Conservation (phyloP, 768 basidiomycete species). For the Lyophyllum shimeji region DNA sequence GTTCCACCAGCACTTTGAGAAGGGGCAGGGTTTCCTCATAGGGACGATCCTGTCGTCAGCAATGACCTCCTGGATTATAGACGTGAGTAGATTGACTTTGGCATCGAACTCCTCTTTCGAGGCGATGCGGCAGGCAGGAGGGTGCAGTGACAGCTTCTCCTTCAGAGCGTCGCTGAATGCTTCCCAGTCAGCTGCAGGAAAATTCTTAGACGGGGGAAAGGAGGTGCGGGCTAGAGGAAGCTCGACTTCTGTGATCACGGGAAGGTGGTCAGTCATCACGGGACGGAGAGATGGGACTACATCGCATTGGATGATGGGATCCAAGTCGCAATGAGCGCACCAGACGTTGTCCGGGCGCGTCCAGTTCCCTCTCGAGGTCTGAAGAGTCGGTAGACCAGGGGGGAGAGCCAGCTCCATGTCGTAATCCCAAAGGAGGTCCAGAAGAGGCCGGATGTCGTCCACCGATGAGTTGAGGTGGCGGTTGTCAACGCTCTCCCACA, state of each 20-base stretch:
- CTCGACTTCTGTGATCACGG: not conserved
- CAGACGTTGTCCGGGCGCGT: slow-evolving; percentile 3
- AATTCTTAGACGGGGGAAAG: not conserved
- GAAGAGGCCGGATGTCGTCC: not conserved
- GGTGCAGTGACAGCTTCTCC: not conserved
- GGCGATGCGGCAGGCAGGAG: not conserved
- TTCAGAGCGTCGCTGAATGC: not conserved
- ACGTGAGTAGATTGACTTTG: not conserved
- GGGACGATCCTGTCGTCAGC: not conserved
- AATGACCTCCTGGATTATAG: not conserved
- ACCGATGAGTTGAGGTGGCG: not conserved
- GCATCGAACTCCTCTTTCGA: not conserved
- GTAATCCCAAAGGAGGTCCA: not conserved
- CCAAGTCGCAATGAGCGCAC: not conserved
- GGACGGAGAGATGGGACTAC: not conserved
- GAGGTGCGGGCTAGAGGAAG: not conserved
- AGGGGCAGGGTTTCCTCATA: not conserved
- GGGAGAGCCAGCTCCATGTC: slow-evolving; percentile 1
- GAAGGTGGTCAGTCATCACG: not conserved
- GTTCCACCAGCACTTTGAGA: not conserved
- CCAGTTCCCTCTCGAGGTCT: not conserved
- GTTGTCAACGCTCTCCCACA: slow-evolving; percentile 7
- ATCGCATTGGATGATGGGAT: not conserved
- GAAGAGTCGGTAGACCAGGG: not conserved
- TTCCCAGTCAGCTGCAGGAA: not conserved